Conservation (phyloP, 148 eudicot species). For the Cornus suecica region DNA sequence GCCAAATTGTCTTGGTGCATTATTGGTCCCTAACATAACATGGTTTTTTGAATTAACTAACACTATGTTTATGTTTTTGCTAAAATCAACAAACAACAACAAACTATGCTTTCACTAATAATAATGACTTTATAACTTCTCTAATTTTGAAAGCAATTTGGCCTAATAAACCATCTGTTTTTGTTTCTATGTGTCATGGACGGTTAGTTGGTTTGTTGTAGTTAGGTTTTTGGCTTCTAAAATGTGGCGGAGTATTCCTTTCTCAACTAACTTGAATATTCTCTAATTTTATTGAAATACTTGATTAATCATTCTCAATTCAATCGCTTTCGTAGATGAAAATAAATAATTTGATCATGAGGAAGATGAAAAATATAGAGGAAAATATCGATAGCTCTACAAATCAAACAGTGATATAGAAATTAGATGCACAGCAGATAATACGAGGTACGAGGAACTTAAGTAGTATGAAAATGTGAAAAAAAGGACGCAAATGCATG, state of each 20-base stretch:
- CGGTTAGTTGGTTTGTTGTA: neutral
- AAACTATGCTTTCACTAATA: neutral
- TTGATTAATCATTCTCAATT: neutral
- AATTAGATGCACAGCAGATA: too few relatives aligned
- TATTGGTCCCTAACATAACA: neutral
- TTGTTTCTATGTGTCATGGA: neutral
- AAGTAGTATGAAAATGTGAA: too few relatives aligned
- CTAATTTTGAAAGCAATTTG: neutral
- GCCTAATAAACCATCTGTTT: neutral
- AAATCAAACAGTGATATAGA: too few relatives aligned
- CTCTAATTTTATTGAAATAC: too few relatives aligned
- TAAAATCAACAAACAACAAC: neutral
- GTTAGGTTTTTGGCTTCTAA: neutral
- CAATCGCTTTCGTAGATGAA: neutral
- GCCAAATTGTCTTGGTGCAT: neutral
- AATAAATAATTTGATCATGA: too few relatives aligned
- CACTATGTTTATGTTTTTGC: neutral
- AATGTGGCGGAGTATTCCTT: neutral
- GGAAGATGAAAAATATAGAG: too few relatives aligned
- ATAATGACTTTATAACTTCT: neutral
- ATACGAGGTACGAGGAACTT: too few relatives aligned
- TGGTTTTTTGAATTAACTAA: neutral
- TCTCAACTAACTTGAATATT: neutral
- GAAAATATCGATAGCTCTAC: too few relatives aligned
- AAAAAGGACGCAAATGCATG: too few relatives aligned